phyloP scores from a whole-genome alignment of 805 yeast species.

The Teunomyces kruisii region DNA sequence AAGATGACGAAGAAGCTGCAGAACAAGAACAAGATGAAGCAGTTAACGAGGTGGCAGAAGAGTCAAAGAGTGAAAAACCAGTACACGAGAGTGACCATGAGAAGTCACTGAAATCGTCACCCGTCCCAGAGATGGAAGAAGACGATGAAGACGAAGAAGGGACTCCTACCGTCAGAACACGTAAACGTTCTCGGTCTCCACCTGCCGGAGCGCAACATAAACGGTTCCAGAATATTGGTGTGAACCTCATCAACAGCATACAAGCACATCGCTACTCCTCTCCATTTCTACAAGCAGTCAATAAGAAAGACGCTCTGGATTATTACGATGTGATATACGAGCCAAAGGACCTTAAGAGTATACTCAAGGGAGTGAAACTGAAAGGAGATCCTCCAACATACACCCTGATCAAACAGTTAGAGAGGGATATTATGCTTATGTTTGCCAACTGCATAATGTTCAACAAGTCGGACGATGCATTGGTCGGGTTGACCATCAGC shows the following conservation, averaged over 20 bases:
- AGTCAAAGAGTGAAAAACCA: not conserved
- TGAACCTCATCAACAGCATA: slow-evolving; percentile 61
- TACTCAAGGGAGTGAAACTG: slow-evolving; percentile 53
- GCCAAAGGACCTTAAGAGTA: slow-evolving; percentile 69
- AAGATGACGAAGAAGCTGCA: slow-evolving; percentile 7
- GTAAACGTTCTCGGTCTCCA: slow-evolving; percentile 17
- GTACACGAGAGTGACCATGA: not conserved
- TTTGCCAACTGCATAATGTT: slow-evolving; percentile 85
- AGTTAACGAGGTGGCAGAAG: slow-evolving; percentile 6
- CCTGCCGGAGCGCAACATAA: slow-evolving; percentile 33
- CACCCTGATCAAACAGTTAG: slow-evolving; percentile 59
- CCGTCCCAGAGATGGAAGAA: slow-evolving; percentile 1
- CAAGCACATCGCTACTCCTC: slow-evolving; percentile 73
- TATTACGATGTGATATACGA: slow-evolving; percentile 57
- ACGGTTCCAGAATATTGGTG: slow-evolving; percentile 60
- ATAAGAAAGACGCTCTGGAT: slow-evolving; percentile 64
- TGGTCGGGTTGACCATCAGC: slow-evolving; percentile 60
- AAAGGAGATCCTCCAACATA: slow-evolving; percentile 38
- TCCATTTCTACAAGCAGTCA: slow-evolving; percentile 70
- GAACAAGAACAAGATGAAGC: slow-evolving; percentile 1
- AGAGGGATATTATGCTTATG: slow-evolving; percentile 71
- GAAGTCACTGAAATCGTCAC: not conserved
- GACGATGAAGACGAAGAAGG: slow-evolving; percentile 5
- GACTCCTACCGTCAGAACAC: slow-evolving; percentile 2
- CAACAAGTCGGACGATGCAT: slow-evolving; percentile 63